Evolutionary conservation across 192 early-diverging fungal species (phyloP), one percentile per base, ranked within the genome.

Genomic region (Gorgonomyces haynaldii): DNA sequence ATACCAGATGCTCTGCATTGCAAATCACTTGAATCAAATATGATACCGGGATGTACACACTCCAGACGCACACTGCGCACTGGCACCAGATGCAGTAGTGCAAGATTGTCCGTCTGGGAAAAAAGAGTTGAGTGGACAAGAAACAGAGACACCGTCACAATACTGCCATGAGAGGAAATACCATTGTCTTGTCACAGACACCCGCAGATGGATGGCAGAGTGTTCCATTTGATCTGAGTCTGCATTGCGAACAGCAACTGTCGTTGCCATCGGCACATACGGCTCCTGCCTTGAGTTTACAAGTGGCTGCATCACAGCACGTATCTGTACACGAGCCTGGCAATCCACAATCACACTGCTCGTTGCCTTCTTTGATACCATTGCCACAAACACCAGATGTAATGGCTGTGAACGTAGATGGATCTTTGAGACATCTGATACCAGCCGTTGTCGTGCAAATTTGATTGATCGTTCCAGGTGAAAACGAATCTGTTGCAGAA

Each of bases 301-400:
- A 96, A 0, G 85, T 89, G 0, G 65, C 42, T 4, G 69, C 71
- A 56, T 86, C 70, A 54, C 93, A 96, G 64, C 93, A 96, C 10
- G 79, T 69, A 44, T 87, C 83, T 26, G 65, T 72, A n/a, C 62
- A 65, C 15, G 45, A 73, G 32, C 74, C 75, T 5, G 68, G 57
- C 1, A 72, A 66, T 4, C 84, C 88, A 57, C 88, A 88, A 54
- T 96, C 93, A 60, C 93, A 96, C 41, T 96, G 79, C 65, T 96
- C 93, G 51, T 52, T 56, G 8, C 58, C 38, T 60, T 96, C 93
- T 54, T 78, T 78, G 45, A 96, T 77, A 0, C 90, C 93, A 61
- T 96, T 96, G 21, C 93, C 93, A 56, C 93, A 96, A 64, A 97
- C 92, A 23, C 81, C 72, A 7, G 47, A 16, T 4, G 59, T 52